Percentiles rank a stretch among this genome's conserved stretches.
Conservation (phyloP, 2,329 filamentous ascomycete genomes). For the Chlorencoelia australis region DNA sequence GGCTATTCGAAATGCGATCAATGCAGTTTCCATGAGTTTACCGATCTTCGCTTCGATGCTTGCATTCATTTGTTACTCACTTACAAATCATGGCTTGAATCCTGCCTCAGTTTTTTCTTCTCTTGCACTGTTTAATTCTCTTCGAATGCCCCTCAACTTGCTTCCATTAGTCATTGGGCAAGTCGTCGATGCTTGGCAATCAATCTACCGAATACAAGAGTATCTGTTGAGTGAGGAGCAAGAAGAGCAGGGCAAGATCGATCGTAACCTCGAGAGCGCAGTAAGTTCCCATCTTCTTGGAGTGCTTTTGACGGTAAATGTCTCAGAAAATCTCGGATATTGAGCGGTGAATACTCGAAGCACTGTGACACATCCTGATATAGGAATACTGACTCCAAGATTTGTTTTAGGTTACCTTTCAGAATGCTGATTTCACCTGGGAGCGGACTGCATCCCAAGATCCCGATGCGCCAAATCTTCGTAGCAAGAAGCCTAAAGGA, state of each 20-base stretch:
- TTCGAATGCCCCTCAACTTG: constrained; percentile 83
- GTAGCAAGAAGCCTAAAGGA: constrained; percentile 46
- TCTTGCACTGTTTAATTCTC: constrained; percentile 81
- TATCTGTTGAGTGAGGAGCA: constrained; percentile 82
- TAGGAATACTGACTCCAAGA: too few relatives aligned
- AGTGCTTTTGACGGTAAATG: too few relatives aligned
- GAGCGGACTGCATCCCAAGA: constrained; percentile 55
- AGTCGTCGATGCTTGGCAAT: constrained; percentile 80
- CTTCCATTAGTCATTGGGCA: constrained; percentile 83
- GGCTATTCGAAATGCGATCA: constrained; percentile 57
- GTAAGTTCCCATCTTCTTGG: too few relatives aligned
- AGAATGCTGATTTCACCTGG: constrained; percentile 76
- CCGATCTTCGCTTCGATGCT: constrained; percentile 95
- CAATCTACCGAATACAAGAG: constrained; percentile 74
- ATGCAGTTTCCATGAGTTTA: constrained; percentile 48
- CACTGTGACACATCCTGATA: too few relatives aligned
- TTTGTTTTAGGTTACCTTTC: too few relatives aligned
- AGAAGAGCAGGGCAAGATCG: constrained; percentile 53
- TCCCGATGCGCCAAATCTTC: constrained; percentile 28
- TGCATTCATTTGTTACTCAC: constrained; percentile 74
- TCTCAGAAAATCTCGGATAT: too few relatives aligned
- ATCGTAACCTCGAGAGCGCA: constrained; percentile 52
- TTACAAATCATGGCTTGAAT: constrained; percentile 55
- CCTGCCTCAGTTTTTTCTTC: constrained; percentile 86
- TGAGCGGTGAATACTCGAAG: too few relatives aligned